Conservation (phyloP, 257 asterid genomes). For the Capsicum rhomboideum region DNA sequence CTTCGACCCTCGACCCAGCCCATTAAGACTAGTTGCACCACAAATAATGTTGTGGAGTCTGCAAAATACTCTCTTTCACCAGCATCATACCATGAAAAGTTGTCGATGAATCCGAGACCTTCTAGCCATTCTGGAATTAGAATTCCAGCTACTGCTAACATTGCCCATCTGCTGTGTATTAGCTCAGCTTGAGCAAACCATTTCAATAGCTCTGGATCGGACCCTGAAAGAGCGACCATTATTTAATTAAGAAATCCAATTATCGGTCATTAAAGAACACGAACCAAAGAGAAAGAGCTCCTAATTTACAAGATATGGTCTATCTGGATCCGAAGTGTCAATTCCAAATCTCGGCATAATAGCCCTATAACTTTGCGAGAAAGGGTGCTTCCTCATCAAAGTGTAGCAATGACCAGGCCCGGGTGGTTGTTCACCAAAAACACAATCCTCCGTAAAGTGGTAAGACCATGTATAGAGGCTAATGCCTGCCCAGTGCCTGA, state of each 20-base stretch:
- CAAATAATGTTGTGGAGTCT: conserved; percentile 59
- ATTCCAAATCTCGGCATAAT: not conserved
- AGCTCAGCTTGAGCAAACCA: conserved; percentile 93
- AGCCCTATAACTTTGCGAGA: not conserved
- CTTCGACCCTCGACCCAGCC: conserved; percentile 92
- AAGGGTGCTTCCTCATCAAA: not conserved
- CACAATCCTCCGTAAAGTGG: not conserved
- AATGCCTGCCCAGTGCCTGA: not conserved
- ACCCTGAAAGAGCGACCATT: conserved; percentile 24
- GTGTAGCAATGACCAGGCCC: not conserved
- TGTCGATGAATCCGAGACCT: conserved; percentile 58
- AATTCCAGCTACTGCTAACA: conserved; percentile 79
- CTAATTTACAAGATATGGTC: not conserved
- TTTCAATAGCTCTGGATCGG: conserved; percentile 69
- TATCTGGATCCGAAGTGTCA: not conserved
- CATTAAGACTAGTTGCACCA: conserved; percentile 56
- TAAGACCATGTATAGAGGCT: not conserved
- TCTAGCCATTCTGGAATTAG: conserved; percentile 79
- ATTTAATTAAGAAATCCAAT: not conserved
- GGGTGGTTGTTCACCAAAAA: not conserved
- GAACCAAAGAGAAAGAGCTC: not conserved
- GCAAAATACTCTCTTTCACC: conserved; percentile 66
- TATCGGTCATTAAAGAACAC: not conserved
- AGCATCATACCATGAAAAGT: conserved; percentile 77
- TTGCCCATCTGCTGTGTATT: conserved; percentile 79